Conservation (phyloP, 2,329 filamentous ascomycete genomes). For the Microsporum ferrugineum region DNA sequence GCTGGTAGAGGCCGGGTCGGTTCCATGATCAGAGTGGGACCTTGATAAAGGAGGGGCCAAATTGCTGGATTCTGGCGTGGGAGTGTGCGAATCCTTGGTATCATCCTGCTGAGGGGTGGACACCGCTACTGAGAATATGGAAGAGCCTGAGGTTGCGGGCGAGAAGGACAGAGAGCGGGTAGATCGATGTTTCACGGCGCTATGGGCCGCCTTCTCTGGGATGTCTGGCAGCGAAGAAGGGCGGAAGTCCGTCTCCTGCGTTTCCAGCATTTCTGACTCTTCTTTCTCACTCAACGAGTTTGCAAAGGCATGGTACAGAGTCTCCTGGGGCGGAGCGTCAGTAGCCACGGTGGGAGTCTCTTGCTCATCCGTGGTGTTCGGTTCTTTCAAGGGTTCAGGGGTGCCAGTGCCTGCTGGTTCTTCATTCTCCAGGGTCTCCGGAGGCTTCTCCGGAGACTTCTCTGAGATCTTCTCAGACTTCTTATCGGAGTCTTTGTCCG, state of each 20-base stretch:
- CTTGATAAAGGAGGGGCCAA: not conserved
- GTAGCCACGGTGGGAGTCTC: not conserved
- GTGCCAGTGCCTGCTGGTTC: not conserved
- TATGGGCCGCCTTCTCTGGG: not conserved
- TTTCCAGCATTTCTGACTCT: not conserved
- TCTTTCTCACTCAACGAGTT: not conserved
- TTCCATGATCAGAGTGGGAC: not conserved
- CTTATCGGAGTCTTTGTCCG: constrained; percentile 22
- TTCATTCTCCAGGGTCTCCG: not conserved
- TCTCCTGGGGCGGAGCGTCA: not conserved
- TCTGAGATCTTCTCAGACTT: constrained; percentile 1
- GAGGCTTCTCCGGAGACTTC: not conserved
- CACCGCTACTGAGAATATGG: not conserved
- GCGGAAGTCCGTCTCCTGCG: not conserved
- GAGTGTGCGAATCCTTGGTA: not conserved
- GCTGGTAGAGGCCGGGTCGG: not conserved
- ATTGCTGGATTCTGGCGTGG: not conserved
- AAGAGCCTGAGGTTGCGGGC: not conserved
- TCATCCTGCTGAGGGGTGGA: not conserved
- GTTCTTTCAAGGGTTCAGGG: not conserved
- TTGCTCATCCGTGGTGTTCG: not conserved
- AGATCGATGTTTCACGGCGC: not conserved
- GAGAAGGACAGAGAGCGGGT: constrained; percentile 1
- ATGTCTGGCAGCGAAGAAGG: not conserved
- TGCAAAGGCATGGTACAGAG: not conserved